These are phyloP conservation scores for Drechslerella coelobrocha DNA, from an alignment of 2,329 filamentous ascomycete genomes.

Conservation along the genomic window DNA sequence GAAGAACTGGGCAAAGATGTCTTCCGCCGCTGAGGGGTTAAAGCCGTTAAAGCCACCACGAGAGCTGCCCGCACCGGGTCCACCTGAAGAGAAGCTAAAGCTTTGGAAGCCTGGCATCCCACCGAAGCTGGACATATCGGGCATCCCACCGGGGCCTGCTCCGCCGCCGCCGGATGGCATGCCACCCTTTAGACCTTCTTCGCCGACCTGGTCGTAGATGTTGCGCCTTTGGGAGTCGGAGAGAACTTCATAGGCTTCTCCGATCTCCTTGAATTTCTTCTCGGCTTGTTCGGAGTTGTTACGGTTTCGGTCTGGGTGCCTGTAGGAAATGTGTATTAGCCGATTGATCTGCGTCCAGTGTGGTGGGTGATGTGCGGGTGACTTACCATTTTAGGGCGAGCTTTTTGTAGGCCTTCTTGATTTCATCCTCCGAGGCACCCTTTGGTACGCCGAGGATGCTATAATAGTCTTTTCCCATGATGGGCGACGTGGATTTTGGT, in stretches of 20 bases:
- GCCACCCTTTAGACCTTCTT: slow-evolving; percentile 92
- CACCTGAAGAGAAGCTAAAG: slow-evolving; percentile 32
- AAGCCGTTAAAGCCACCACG: slow-evolving; percentile 73
- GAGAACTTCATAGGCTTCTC: slow-evolving; percentile 76
- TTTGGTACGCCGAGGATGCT: slow-evolving; percentile 92
- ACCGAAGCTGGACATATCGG: slow-evolving; percentile 9
- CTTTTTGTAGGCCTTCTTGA: slow-evolving; percentile 97
- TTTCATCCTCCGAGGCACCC: slow-evolving; percentile 81
- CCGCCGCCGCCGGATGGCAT: slow-evolving; percentile 16
- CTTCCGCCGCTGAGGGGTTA: slow-evolving; percentile 33
- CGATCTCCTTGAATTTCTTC: slow-evolving; percentile 87
- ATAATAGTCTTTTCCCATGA: slow-evolving; percentile 96
- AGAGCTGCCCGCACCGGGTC: slow-evolving; percentile 71
- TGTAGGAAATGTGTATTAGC: slow-evolving; percentile 26
- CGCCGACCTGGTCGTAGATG: slow-evolving; percentile 83
- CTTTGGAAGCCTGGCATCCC: slow-evolving; percentile 68
- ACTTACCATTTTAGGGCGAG: slow-evolving; percentile 71
- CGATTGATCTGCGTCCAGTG: slow-evolving; percentile 71
- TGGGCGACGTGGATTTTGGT: background rate
- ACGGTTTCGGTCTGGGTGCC: slow-evolving; percentile 80
- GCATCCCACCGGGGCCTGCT: slow-evolving; percentile 19
- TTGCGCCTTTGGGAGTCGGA: slow-evolving; percentile 76
- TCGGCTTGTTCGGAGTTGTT: slow-evolving; percentile 82
- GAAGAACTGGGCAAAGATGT: slow-evolving; percentile 44
- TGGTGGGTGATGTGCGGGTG: background rate